A percentile compares a stretch with the other conserved stretches of the same genome.
Conservation (phyloP, 352 stramenopile genomes). For the Lagenidium sp. region DNA sequence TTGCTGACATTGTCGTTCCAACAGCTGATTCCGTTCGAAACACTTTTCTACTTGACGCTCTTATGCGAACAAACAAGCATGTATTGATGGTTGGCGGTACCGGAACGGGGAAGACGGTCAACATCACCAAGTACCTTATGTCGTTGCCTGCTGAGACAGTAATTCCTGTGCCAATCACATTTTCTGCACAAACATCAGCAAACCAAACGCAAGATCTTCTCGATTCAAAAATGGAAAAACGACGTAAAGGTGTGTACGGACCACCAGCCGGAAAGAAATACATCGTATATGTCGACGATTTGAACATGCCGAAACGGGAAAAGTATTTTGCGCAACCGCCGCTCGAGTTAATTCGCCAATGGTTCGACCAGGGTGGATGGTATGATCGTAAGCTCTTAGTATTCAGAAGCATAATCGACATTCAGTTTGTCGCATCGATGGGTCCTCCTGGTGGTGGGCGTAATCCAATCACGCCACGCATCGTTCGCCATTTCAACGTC, state of each 20-base stretch:
- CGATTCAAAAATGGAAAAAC: slow-evolving; percentile 91
- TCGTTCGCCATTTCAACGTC: slow-evolving; percentile 92
- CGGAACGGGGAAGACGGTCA: slow-evolving; percentile 93
- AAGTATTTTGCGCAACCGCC: slow-evolving; percentile 93
- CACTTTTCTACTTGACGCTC: slow-evolving; percentile 85
- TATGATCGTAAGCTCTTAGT: slow-evolving; percentile 91
- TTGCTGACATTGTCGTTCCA: slow-evolving; percentile 91
- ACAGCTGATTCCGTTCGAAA: slow-evolving; percentile 92
- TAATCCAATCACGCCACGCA: slow-evolving; percentile 86
- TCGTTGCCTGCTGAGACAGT: slow-evolving; percentile 78
- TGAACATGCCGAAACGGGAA: slow-evolving; percentile 95
- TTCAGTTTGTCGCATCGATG: slow-evolving; percentile 89
- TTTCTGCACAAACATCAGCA: slow-evolving; percentile 88
- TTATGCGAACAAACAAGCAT: slow-evolving; percentile 83
- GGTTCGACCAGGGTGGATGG: slow-evolving; percentile 92
- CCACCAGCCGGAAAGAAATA: slow-evolving; percentile 88
- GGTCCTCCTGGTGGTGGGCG: slow-evolving; percentile 87
- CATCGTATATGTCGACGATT: slow-evolving; percentile 93
- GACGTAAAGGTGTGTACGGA: slow-evolving; percentile 89
- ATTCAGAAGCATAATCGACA: slow-evolving; percentile 85
- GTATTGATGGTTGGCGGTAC: slow-evolving; percentile 93
- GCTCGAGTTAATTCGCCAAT: slow-evolving; percentile 92
- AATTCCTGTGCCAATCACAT: slow-evolving; percentile 89
- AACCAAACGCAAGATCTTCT: slow-evolving; percentile 92
- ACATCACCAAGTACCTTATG: slow-evolving; percentile 87